Conservation (phyloP, 805 yeast species). For the Saccharomyces eubayanus region DNA sequence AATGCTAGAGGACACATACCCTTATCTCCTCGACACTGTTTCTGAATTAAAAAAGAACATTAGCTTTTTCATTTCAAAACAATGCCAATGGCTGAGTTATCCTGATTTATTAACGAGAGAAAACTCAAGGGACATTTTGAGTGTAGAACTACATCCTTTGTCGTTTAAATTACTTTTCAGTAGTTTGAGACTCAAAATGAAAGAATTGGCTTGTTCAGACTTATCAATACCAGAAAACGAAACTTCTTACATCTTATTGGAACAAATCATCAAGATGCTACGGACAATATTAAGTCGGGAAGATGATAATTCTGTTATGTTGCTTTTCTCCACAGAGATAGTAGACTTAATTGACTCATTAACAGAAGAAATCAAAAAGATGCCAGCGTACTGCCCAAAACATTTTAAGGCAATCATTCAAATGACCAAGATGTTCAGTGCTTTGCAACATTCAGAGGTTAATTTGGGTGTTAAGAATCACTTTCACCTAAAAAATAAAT, state of each 20-base stretch:
- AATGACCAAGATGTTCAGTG: slow-evolving; percentile 29
- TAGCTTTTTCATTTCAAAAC: slow-evolving; percentile 43
- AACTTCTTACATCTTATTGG: slow-evolving; percentile 35
- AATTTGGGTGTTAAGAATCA: slow-evolving; percentile 35
- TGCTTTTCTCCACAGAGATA: slow-evolving; percentile 30
- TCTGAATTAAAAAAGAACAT: slow-evolving; percentile 32
- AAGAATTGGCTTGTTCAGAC: slow-evolving; percentile 23
- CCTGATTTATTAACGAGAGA: slow-evolving; percentile 53
- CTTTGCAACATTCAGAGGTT: slow-evolving; percentile 25
- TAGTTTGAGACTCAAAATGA: slow-evolving; percentile 35
- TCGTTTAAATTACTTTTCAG: slow-evolving; percentile 43
- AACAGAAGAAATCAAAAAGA: slow-evolving; percentile 20
- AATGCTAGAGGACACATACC: slow-evolving; percentile 1
- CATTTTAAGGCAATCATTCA: slow-evolving; percentile 29
- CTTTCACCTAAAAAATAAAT: slow-evolving; percentile 38
- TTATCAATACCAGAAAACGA: slow-evolving; percentile 18
- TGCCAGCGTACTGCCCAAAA: slow-evolving; percentile 19
- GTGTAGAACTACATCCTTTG: slow-evolving; percentile 54
- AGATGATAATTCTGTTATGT: slow-evolving; percentile 26
- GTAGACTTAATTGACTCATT: slow-evolving; percentile 30
- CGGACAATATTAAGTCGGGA: slow-evolving; percentile 34
- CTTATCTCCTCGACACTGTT: slow-evolving; percentile 17
- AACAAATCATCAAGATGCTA: slow-evolving; percentile 41
- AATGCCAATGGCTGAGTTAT: slow-evolving; percentile 41
- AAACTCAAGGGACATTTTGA: slow-evolving; percentile 61